Conservation (phyloP, 1,284 basidiomycete genomes). For the Ganoderma resinaceum region DNA sequence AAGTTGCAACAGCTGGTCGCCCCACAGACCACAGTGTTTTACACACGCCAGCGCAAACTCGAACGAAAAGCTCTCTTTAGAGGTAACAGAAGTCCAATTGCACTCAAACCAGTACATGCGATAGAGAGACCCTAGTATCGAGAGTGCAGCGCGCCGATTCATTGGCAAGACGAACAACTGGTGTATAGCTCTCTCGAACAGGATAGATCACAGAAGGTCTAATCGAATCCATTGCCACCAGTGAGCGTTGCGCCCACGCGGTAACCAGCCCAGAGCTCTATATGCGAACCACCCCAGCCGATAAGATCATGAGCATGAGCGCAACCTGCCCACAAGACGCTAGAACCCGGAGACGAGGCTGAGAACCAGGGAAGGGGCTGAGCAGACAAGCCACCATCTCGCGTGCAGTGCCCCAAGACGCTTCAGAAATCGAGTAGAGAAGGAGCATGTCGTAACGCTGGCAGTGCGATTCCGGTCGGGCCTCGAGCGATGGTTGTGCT, state of each 20-base stretch:
- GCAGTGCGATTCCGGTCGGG: neutral
- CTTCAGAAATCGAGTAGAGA: neutral
- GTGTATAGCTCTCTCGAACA: neutral
- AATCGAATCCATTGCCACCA: neutral
- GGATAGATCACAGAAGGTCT: neutral
- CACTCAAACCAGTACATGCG: no score
- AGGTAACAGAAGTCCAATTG: neutral
- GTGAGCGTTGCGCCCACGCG: neutral
- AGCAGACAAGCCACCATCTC: neutral
- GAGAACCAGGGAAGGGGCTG: neutral
- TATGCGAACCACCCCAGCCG: neutral
- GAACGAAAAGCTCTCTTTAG: neutral
- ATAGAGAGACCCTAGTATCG: no score
- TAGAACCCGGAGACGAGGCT: neutral
- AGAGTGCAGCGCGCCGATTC: neutral
- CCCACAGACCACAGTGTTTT: neutral
- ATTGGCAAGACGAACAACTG: neutral
- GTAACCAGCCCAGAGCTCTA: neutral
- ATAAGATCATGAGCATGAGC: neutral
- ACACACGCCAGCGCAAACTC: neutral
- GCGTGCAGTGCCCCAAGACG: neutral
- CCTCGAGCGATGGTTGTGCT: neutral
- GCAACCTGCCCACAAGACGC: neutral
- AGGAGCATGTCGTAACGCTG: neutral
- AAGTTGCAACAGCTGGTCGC: no score